A percentile compares a stretch with the other conserved stretches of the same genome.
Conservation (phyloP, 306 rosid genomes). For the Biancaea sappan region DNA sequence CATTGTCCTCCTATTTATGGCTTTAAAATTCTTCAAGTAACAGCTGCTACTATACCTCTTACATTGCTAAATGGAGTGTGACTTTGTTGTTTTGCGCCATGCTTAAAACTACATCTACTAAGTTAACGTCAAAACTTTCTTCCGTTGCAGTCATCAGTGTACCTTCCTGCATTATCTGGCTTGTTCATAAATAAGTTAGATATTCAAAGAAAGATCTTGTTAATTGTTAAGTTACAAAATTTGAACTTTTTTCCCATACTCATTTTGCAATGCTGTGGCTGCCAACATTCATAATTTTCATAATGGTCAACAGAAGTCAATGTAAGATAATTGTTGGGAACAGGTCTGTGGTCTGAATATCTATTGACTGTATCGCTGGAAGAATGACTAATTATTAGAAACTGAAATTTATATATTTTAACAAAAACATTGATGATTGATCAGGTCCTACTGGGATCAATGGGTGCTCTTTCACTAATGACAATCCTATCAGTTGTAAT, state of each 20-base stretch:
- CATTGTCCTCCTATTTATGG: background rate
- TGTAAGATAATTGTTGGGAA: background rate
- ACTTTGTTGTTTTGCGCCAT: background rate
- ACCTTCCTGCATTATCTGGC: slow-evolving; percentile 1
- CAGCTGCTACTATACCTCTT: background rate
- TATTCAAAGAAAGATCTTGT: background rate
- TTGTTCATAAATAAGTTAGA: slow-evolving; percentile 7
- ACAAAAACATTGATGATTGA: slow-evolving; percentile 35
- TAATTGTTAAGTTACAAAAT: background rate
- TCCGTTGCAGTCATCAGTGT: background rate
- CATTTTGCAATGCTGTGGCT: slow-evolving; percentile 12
- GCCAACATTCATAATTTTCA: background rate
- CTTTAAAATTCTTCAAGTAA: background rate
- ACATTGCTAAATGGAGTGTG: background rate
- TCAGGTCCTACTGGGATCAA: slow-evolving; percentile 90
- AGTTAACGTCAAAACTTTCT: background rate
- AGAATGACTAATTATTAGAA: background rate
- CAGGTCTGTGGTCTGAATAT: background rate
- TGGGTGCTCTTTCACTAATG: slow-evolving; percentile 92
- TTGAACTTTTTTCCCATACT: background rate
- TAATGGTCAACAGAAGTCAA: background rate
- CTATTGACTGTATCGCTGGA: background rate
- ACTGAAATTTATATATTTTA: slow-evolving; percentile 26
- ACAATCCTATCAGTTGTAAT: slow-evolving; percentile 82
- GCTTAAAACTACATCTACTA: background rate